Percentiles rank a stretch among this genome's conserved stretches.
Conservation (phyloP, 2,329 filamentous ascomycete genomes). For the Penicillium sp. region DNA sequence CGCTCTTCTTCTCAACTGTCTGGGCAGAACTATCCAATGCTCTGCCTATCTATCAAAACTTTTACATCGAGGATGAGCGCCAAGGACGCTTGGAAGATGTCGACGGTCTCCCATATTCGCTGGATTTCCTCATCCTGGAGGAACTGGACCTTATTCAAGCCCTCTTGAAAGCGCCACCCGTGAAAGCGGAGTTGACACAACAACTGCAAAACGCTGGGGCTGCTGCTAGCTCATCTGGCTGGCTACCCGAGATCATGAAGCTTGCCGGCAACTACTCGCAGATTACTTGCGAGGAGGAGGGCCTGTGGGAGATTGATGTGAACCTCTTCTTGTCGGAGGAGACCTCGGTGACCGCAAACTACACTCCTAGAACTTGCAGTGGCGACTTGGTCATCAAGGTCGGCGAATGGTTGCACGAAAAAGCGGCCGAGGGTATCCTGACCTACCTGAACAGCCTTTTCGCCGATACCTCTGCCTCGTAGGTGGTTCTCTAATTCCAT, state of each 20-base stretch:
- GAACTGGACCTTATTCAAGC: constrained; percentile 95
- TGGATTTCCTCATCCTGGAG: constrained; percentile 92
- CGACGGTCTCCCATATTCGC: constrained; percentile 88
- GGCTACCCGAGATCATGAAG: constrained; percentile 88
- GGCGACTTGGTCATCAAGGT: constrained; percentile 92
- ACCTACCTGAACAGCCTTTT: constrained; percentile 78
- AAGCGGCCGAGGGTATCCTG: constrained; percentile 78
- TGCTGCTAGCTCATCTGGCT: constrained; percentile 69
- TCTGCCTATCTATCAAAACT: constrained; percentile 74
- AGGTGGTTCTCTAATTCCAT: constrained; percentile 25
- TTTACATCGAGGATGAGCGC: constrained; percentile 84
- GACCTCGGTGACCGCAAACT: constrained; percentile 92
- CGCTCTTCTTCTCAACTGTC: constrained; percentile 79
- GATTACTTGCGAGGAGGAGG: constrained; percentile 91
- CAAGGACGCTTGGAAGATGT: constrained; percentile 89
- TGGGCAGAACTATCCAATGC: constrained; percentile 86
- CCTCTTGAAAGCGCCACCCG: constrained; percentile 83
- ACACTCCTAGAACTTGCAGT: constrained; percentile 90
- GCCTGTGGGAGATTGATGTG: constrained; percentile 94
- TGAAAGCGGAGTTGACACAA: constrained; percentile 84
- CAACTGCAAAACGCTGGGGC: constrained; percentile 69
- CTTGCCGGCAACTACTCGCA: constrained; percentile 84
- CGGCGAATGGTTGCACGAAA: constrained; percentile 82
- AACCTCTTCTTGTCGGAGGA: constrained; percentile 96
- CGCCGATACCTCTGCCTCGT: constrained; percentile 51